Percentiles rank a stretch among this genome's conserved stretches.
Evolutionary conservation across 2,329 filamentous ascomycete species (phyloP).

Genomic region (Penicillium decumbens): DNA sequence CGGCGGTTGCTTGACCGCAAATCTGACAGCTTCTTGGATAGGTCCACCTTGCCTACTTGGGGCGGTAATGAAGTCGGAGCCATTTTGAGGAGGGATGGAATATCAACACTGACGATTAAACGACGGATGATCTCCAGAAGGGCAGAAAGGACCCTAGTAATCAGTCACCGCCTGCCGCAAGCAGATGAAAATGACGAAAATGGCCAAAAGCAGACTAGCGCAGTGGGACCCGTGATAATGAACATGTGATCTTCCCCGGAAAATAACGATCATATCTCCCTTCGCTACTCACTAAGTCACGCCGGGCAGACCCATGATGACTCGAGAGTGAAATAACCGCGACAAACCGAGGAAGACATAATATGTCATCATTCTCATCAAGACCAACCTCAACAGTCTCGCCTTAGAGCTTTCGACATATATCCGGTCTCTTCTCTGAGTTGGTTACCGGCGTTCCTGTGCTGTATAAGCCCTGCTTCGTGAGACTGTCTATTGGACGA

Average conservation of each 20-base stretch:
- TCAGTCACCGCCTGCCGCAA: constrained; percentile 13
- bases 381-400: not conserved
- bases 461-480: constrained; percentile 11
- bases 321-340: not conserved
- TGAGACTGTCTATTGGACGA: constrained; percentile 13
- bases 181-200: constrained; percentile 1
- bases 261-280: constrained; percentile 13
- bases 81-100: constrained; percentile 19
- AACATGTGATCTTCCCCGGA: constrained; percentile 11
- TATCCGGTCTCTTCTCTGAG: not conserved
- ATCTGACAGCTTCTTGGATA: constrained; percentile 40
- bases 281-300: constrained; percentile 4
- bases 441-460: constrained; percentile 1
- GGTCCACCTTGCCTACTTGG: constrained; percentile 28
- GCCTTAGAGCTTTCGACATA: not conserved
- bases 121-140: not conserved
- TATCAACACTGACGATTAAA: constrained; percentile 7
- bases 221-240: constrained; percentile 16
- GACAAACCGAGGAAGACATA: not conserved
- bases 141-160: not conserved
- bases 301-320: constrained; percentile 8
- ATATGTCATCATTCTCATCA: not conserved
- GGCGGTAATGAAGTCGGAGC: constrained; percentile 18
- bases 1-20: constrained; percentile 34
- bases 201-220: constrained; percentile 6